Base-by-base conservation (phyloP, 305 asterid genomes). In the Fraxinus angustifolia region DNA sequence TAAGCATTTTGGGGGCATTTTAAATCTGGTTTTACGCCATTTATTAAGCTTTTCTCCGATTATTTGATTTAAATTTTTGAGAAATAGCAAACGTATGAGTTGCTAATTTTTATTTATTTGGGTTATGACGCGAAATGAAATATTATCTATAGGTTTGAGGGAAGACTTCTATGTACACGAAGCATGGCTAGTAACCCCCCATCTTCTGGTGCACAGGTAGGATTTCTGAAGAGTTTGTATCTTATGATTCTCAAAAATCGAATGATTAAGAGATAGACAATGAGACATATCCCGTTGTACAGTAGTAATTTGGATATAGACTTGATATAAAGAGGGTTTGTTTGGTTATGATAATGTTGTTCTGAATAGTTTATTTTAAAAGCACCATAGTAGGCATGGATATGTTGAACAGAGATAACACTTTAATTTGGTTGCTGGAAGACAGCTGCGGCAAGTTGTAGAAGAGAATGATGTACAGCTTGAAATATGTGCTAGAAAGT, bases 201-300 rank as follows among this genome's bases (percentile, higher is more conserved):
- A 14, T 75, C 98, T 19, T 87, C 97, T 82, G 96, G 95, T 89
- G 87, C 95, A 68, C 97, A 89, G 94, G 98, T 93, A 86, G 58
- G 14, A 70, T 75, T 78, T 21, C 28, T 33, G 35, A 31, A 7
- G 26, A 80, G 16, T 45, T 3, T 56, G 26, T 28, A 10, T 23
- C 6, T 10, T 30, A 26, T 67, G 19, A 28, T 23, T 67, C 35
- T 60, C 8, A 26, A 42, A 42, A 42, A 42, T 42, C 53, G 53
- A 42, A 42, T 42, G 53, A 42, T 42, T 45, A 45, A 3, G 56
- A 45, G 56, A 45, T 45, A 45, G 17, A 45, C n/a, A 45, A 45
- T 45, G n/a, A 45, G 53, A 45, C n/a, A 45, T 45, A 67, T 65
- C 31, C 62, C 45, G 14, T 81, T 14, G 30, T n/a, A 60, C 36